Percentiles rank a stretch among this genome's conserved stretches.
phyloP scores from a whole-genome alignment of 2,329 filamentous ascomycete species.

The Ilyonectria robusta region DNA sequence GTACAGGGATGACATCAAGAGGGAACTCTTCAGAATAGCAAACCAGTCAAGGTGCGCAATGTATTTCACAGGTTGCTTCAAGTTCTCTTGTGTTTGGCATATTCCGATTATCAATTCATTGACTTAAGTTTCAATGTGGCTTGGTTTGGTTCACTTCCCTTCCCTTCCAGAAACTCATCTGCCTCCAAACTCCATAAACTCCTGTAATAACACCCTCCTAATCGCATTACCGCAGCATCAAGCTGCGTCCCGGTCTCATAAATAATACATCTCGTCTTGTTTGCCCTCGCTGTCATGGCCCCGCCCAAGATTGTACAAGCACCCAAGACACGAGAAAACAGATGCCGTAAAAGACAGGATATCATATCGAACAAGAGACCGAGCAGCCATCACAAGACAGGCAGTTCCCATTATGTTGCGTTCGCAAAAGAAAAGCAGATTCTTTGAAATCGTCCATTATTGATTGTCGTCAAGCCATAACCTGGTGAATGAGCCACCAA shows the following conservation, averaged over 20 bases:
- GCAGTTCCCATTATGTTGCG: not conserved
- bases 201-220: not conserved
- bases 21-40: not conserved
- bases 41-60: not conserved
- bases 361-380: not conserved
- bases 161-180: not conserved
- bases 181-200: slow-evolving; percentile 8
- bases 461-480: slow-evolving; percentile 34
- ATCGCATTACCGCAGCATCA: not conserved
- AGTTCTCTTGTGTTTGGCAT: not conserved
- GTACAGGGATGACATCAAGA: not conserved
- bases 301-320: not conserved
- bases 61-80: not conserved
- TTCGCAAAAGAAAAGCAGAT: slow-evolving; percentile 9
- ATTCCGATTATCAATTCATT: slow-evolving; percentile 12
- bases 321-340: not conserved
- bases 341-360: not conserved
- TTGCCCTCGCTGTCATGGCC: not conserved
- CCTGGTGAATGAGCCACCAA: slow-evolving; percentile 22
- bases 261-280: not conserved
- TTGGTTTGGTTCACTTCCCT: slow-evolving; percentile 1
- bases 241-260: not conserved
- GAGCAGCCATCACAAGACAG: not conserved
- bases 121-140: slow-evolving; percentile 3
- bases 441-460: slow-evolving; percentile 32